A percentile compares a stretch with the other conserved stretches of the same genome.
Conservation (phyloP, 352 stramenopile species). For the Phytopythium oedochilum region DNA sequence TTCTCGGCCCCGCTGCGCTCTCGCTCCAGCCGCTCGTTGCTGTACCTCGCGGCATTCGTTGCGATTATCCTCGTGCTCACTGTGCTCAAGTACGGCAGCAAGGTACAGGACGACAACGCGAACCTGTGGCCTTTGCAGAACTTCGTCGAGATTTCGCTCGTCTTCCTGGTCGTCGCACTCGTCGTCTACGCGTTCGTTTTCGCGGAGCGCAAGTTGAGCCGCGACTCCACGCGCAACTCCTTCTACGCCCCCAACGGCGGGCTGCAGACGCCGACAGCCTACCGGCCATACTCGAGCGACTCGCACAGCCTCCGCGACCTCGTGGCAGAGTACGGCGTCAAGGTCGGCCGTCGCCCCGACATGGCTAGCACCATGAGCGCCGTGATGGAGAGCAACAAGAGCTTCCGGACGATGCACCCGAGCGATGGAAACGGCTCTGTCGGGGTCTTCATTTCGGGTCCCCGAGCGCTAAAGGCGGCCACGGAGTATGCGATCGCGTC, state of each 20-base stretch:
- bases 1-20: conserved; percentile 4
- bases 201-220: neutral
- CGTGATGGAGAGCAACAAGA: neutral
- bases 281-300: conserved; percentile 4
- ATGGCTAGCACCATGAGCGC: neutral
- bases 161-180: neutral
- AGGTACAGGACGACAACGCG: neutral
- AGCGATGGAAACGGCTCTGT: too few relatives aligned
- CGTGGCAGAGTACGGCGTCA: conserved; percentile 1
- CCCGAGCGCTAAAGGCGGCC: conserved; percentile 6
- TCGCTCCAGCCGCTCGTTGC: neutral
- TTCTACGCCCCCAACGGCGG: too few relatives aligned
- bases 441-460: conserved; percentile 10
- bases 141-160: conserved; percentile 7
- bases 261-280: too few relatives aligned
- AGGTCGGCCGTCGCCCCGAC: conserved; percentile 1
- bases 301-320: conserved; percentile 4
- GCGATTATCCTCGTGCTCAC: neutral
- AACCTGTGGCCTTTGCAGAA: conserved; percentile 8
- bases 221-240: too few relatives aligned
- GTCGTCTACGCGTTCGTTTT: conserved; percentile 2
- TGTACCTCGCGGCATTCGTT: conserved; percentile 3
- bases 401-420: too few relatives aligned
- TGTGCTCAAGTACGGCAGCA: conserved; percentile 1
- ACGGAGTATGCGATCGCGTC: conserved; percentile 3